Evolutionary conservation across 805 yeast species (phyloP), one percentile per base, ranked within the genome.

Genomic region (Wickerhamiella occidentalis): DNA sequence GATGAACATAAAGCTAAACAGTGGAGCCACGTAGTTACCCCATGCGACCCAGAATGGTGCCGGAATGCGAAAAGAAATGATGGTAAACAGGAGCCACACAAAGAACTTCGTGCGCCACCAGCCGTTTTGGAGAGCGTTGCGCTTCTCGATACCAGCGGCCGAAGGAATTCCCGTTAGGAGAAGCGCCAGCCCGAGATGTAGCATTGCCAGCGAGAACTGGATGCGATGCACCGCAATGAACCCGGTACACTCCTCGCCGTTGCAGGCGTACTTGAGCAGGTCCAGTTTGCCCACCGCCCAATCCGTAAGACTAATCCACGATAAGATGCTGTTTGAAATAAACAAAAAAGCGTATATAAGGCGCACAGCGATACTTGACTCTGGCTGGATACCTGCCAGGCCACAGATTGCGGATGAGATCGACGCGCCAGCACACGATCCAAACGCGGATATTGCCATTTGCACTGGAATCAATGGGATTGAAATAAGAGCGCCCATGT

Each of bases 211-310:
- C 2, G 96, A 88, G 61, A 87, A 84, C 65, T 86, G 86, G 58
- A 92, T 71, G 50, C 97, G 70, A 63, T 92, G 94, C n/a, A 92
- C 96, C 3, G 94, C 88, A 13, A 86, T 85, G 65, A 90, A 92
- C 43, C 96, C 94, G 64, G 95, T 87, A 57, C 84, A 84, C 50
- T 83, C 82, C 19, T 78, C 77, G 12, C 92, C 94, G 40, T 80
- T 78, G 66, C 98, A 90, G 38, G 76, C 79, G 54, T 73, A 73
- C 57, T 80, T 80, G 59, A 84, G 76, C 51, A 75, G 71, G 12
- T 85, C 86, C 7, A 92, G 78, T 66, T 83, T 77, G 51, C 77
- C 72, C 17, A 82, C 74, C 3, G 90, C 79, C 64, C 83, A 82
- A 53, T 86, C 86, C 15, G 94, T 79, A 49, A 92, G 75, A 68